A percentile compares a stretch with the other conserved stretches of the same genome.
Evolutionary conservation across 768 basidiomycete genomes (phyloP).

Genomic region (Amanita exitialis): DNA sequence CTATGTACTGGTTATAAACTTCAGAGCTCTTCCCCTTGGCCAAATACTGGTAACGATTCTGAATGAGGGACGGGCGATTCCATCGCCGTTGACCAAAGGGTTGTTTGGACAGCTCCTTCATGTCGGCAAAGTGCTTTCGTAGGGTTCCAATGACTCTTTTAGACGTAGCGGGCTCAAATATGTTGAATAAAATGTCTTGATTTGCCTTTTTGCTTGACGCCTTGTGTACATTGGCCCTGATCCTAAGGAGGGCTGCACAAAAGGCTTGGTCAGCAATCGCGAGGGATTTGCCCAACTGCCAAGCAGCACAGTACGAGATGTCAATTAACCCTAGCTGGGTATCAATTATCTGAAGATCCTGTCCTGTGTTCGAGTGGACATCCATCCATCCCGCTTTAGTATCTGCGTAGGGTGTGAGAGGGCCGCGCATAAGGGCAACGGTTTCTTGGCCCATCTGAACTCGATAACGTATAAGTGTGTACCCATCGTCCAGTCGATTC

Average conservation of each 20-base stretch:
- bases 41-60: too few relatives aligned
- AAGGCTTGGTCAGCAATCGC: constrained; percentile 3
- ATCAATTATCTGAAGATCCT: constrained; percentile 4
- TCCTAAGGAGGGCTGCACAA: neutral
- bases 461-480: neutral
- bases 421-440: neutral
- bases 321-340: neutral
- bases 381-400: neutral
- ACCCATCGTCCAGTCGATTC: neutral
- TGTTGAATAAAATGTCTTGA: too few relatives aligned
- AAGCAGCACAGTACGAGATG: constrained; percentile 1
- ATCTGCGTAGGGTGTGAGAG: neutral
- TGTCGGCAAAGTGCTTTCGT: too few relatives aligned
- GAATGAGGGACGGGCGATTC: too few relatives aligned
- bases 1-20: too few relatives aligned
- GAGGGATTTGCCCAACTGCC: constrained; percentile 5
- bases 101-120: too few relatives aligned
- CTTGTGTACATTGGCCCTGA: too few relatives aligned
- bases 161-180: too few relatives aligned
- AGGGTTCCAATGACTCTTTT: too few relatives aligned
- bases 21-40: too few relatives aligned
- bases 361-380: neutral
- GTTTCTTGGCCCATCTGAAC: neutral
- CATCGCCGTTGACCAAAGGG: too few relatives aligned
- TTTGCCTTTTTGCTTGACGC: too few relatives aligned